Percentiles rank a stretch among this genome's conserved stretches.
Evolutionary conservation across 2,329 filamentous ascomycete species (phyloP).

Genomic region (Emydomyces testavorans): DNA sequence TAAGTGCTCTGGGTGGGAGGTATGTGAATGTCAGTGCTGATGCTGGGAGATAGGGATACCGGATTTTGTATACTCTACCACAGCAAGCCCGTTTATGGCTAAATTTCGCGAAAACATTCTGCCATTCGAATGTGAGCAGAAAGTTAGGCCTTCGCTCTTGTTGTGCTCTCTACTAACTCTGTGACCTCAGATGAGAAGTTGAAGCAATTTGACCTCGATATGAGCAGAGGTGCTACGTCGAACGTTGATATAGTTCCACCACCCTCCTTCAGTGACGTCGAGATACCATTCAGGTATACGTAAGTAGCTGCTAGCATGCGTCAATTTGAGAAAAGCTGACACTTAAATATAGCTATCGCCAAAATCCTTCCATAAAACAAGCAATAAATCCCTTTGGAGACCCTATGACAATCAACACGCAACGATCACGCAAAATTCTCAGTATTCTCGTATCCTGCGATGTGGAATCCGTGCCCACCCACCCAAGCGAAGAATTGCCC

Average conservation of each 20-base stretch:
- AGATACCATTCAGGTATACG: conserved; percentile 57
- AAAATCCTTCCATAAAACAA: conserved; percentile 67
- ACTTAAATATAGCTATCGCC: conserved; percentile 55
- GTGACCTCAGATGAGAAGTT: conserved; percentile 41
- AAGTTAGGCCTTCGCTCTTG: neutral
- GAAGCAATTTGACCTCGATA: conserved; percentile 55
- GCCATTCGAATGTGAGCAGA: conserved; percentile 53
- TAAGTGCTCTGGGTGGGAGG: conserved; percentile 21
- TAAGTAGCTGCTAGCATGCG: conserved; percentile 24
- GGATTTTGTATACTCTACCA: conserved; percentile 73
- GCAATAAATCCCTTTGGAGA: conserved; percentile 47
- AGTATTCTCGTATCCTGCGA: conserved; percentile 51
- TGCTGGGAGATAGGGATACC: conserved; percentile 46
- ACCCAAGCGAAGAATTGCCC: conserved; percentile 47
- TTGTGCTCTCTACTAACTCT: neutral
- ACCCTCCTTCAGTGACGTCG: conserved; percentile 62
- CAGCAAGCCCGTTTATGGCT: conserved; percentile 55
- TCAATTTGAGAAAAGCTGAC: conserved; percentile 19
- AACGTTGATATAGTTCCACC: conserved; percentile 66
- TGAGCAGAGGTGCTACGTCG: conserved; percentile 47
- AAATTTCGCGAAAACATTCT: conserved; percentile 61
- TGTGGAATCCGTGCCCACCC: conserved; percentile 49
- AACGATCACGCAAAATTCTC: conserved; percentile 48
- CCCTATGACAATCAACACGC: conserved; percentile 47
- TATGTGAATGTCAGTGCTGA: conserved; percentile 3